Base-by-base conservation (phyloP, 2,329 filamentous ascomycete species). In the Monilinia laxa region DNA sequence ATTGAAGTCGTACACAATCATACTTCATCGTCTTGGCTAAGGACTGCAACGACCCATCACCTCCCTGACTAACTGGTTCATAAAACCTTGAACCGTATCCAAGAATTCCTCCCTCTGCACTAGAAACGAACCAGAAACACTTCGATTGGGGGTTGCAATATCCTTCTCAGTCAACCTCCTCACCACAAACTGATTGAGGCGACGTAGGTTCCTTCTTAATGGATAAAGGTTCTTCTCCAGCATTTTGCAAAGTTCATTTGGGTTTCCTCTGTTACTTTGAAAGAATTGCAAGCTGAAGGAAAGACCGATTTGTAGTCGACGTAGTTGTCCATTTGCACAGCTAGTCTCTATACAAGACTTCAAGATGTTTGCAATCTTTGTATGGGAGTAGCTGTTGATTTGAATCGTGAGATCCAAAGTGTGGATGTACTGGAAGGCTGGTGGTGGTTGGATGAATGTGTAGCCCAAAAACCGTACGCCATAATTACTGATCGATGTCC, bases 391-490 rank as follows among this genome's bases (percentile, higher is more conserved):
- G n/a, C 56, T 62, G 38, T 66, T 60, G 55, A 66, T 66, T n/a
- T 66, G 64, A 11, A 66, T 62, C 49, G 55, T 62, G 25, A 66
- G 56, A 35, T 66, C 64, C 49, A 66, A n/a, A 35, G 64, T 66
- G 25, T 66, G 64, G 31, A 66, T 45, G 31, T 54, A 66, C 18
- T 49, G 64, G 23, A 66, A 66, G 20, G 64, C 56, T 11, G 64
- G 25, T 14, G 64, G 64, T 45, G 64, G 64, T 3, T 66, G 40
- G 5, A 66, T 42, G 25, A 66, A 66, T 23, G 64, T 66, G 40
- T 66, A 62, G 38, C 64, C 64, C n/a, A 66, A 47, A 49, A 66
- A 66, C 54, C 64, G 64, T 35, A 66, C 54, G 3, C 64, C 64
- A 54, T 62, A 66, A 12, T 66, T 66, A 23, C 58, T 66, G 20